Evolutionary conservation across 2,329 filamentous ascomycete species (phyloP), one percentile per base, ranked within the genome.

Genomic region (Cercospora brassicicola): DNA sequence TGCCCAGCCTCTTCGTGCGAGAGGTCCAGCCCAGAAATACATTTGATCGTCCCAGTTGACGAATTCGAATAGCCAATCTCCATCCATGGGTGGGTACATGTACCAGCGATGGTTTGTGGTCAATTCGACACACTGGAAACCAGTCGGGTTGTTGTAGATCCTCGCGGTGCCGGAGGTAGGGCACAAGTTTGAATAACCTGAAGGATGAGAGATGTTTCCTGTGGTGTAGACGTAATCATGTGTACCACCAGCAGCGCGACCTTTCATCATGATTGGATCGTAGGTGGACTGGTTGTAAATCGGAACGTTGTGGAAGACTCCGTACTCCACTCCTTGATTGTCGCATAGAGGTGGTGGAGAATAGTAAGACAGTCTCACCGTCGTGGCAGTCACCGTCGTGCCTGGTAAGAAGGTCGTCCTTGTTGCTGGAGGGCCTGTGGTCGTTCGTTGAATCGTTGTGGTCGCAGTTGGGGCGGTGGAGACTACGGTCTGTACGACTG

Each of bases 241-340:
- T 11, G 68, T 66, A 10, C 68, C 66, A 9, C 64, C 60, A 15
- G 36, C 59, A 4, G 51, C 33, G 11, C 15, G 10, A 18, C n/a
- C 53, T 33, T 64, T 68, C 55, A 70, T 31, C 45, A 59, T 68
- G 7, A 36, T 33, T 9, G 66, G 68, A 28, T 70, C 57, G 59
- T 64, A 70, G 15, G 11, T 30, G n/a, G 31, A 9, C n/a, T 11
- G 28, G 28, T n/a, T 51, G 31, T 62, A 39, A 3, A 39, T 6
- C 10, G 67, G 68, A 20, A 61, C 60, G 60, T 70, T 70, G 26
- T 23, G 31, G 33, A 64, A 62, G 2, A 63, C 68, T 42, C 51
- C 68, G 53, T 66, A 70, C 33, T 68, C 59, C 18, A 68, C 55
- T 28, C 68, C 68, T 62, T 68, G 66, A 18, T 70, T 70, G 13